Base-by-base conservation (phyloP, 2,329 filamentous ascomycete species). In the Monosporascus sp. region DNA sequence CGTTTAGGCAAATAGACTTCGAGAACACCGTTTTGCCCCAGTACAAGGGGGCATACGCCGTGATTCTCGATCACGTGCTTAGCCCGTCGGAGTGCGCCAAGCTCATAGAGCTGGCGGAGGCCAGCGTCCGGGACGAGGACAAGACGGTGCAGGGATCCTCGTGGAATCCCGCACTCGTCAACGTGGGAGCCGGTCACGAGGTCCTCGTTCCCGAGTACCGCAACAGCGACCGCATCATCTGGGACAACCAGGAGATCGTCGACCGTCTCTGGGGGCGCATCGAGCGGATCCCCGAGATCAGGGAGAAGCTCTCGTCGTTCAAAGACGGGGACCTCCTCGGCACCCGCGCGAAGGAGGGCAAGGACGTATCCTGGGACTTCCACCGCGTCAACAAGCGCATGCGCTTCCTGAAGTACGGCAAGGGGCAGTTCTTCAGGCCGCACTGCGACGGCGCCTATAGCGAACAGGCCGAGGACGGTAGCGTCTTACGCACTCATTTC, bases 191-290 rank as follows among this genome's bases (percentile, higher is more conserved):
- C 5, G 87, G 87, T 3, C 72, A 67, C 53, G 85, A 93, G 69
- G 69, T 75, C 3, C 67, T 84, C 43, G 70, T 77, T 4, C 73
- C 78, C 1, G 77, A 82, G 8, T 81, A 82, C 48, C 78, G 89
- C 17, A 85, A 88, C 56, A 86, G 86, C 62, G 86, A 86, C n/a
- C 79, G 89, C 3, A 89, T 93, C 58, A 86, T 94, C 60, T 89
- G 85, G 80, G 88, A 94, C 63, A 71, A 79, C 16, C 73, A 77
- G 48, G 79, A 80, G 1, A 59, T 93, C 1, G 85, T 82, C 0
- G 76, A 80, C 24, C 79, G 81, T 22, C 62, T 94, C 0, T 86
- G 87, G 78, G 74, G 71, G 41, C 78, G 89, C 9, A 79, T 86
- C 66, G 48, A 66, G 60, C 58, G 65, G 48, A 65, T 73, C 9